Base-by-base conservation (phyloP, 441 rosid species). In the Erodium moschatum region DNA sequence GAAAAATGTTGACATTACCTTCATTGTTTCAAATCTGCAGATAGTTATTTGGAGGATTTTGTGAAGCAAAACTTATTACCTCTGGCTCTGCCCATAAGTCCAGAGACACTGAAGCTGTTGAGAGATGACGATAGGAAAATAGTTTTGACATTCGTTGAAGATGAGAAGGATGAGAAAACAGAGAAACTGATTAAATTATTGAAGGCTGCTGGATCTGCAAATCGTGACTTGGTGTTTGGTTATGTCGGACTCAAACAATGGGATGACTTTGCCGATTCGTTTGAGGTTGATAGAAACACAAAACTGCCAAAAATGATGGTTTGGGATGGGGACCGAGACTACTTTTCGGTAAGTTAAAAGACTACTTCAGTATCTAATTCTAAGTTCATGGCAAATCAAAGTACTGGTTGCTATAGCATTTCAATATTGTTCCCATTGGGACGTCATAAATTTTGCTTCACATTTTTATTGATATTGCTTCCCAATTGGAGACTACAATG, bases 201-300 rank as follows among this genome's bases (percentile, higher is more conserved):
- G 77, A 92, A 88, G 80, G 91, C 94, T 75, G 96, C 97, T 72
- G 97, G 97, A 75, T 80, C 85, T 76, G 96, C 98, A 35, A 92
- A 92, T 84, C 92, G 87, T 11, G 87, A 92, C 77, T 79, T 92
- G 70, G 87, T 89, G 48, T 90, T 92, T 79, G 92, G 83, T n/a
- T 89, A 87, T 79, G 92, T 87, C 8, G 97, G 98, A 68, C 74
- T 89, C 69, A 78, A 84, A 72, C 96, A 87, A 71, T 92, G 85
- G 79, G 86, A 75, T 69, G 97, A 87, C 6, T 89, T 92, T 77
- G 83, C 95, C 24, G 90, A 87, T 72, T 78, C 89, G 21, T 92
- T 90, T 70, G 88, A 79, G 13, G 85, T 70, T 19, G 77, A 77
- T 31, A 78, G 76, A 81, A 81, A 81, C 74, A 24, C 27, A 0